Base-by-base conservation (phyloP, 1,284 basidiomycete species). In the Vanrija sp. region DNA sequence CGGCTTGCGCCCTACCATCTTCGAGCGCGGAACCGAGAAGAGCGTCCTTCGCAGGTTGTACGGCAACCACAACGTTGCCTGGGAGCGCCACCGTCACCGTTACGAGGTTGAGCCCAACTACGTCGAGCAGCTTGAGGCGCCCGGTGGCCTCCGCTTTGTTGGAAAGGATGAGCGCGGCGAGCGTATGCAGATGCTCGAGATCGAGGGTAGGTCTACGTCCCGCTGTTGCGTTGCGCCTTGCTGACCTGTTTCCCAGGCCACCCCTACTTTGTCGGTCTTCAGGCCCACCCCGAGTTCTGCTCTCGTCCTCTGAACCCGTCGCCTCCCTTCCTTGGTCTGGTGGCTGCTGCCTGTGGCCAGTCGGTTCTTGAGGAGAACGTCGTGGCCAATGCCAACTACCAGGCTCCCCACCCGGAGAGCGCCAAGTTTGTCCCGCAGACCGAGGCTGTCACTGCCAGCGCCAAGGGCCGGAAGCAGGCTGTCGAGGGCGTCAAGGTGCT, bases 231-330 rank as follows among this genome's bases (percentile, higher is more conserved):
- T 19, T 19, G 18, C 47, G 14, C 43, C 35, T 19, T 15, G 8
- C 27, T 49, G 12, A 27, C 9, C 8, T n/a, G 15, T 9, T n/a
- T n/a, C n/a, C 14, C 64, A 90, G 91, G 89, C 69, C 95, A 99
- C 77, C 91, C 92, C 1, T 99, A 85, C 82, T 98, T 95, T 75
- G 80, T 97, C 52, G 96, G 85, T 41, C 81, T 98, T 54, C 95
- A 99, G 79, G 92, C 96, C 0, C 95, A 99, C 70, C 95, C 95
- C 3, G 95, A 99, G 75, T 95, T 99, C 79, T 98, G 94, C 78
- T 95, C 95, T 19, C 86, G 95, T n/a, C 95, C 95, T 2, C 81
- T 99, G 48, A 98, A 99, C 78, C 96, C 95, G 0, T 96, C 92
- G 0, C 95, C 95, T 3, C 88, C 93, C 0, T 98, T 97, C 85